phyloP scores from a whole-genome alignment of 2,329 filamentous ascomycete species.

The Monosporascus sp. region DNA sequence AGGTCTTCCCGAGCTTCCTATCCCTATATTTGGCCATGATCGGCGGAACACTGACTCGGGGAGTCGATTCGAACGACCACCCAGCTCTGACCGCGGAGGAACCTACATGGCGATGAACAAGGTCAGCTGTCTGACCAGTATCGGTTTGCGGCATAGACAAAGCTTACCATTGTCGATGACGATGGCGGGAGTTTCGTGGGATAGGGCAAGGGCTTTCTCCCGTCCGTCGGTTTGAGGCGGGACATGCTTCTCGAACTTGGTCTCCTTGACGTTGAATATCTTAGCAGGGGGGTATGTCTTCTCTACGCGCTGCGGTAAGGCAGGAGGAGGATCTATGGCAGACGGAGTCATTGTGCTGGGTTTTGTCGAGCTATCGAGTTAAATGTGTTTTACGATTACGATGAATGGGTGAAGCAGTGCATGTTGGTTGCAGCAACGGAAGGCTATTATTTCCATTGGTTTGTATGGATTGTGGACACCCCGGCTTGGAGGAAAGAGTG shows the following conservation, averaged over 20 bases:
- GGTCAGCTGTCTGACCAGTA: constrained; percentile 6
- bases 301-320: constrained; percentile 36
- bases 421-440: neutral
- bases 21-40: constrained; percentile 95
- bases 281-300: constrained; percentile 48
- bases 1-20: constrained; percentile 85
- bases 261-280: constrained; percentile 59
- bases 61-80: constrained; percentile 88
- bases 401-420: neutral
- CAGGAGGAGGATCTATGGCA: constrained; percentile 42
- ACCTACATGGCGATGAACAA: constrained; percentile 45
- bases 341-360: constrained; percentile 45
- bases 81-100: constrained; percentile 86
- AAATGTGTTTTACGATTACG: no score
- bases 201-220: constrained; percentile 55
- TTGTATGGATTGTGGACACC: neutral
- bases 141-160: neutral
- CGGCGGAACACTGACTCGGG: constrained; percentile 75
- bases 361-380: constrained; percentile 1
- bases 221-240: constrained; percentile 62
- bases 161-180: constrained; percentile 92
- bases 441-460: neutral
- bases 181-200: constrained; percentile 65
- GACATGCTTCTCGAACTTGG: constrained; percentile 53
- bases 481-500: neutral